Conservation (phyloP, 2,329 filamentous ascomycete genomes). For the Pseudocercospora fuligena region DNA sequence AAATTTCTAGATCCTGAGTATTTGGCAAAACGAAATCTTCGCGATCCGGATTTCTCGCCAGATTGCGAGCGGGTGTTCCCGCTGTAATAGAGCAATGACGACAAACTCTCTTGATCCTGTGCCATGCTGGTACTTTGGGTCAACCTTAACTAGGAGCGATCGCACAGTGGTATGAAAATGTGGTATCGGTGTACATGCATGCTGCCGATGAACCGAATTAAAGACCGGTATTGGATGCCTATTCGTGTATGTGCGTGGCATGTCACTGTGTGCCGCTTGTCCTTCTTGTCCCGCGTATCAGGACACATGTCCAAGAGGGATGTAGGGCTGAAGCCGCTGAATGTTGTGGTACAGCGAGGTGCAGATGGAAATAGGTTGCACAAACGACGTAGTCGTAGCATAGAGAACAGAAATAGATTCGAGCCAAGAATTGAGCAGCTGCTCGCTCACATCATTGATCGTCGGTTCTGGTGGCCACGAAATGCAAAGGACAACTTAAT, state of each 20-base stretch:
- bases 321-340: neutral
- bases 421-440: neutral
- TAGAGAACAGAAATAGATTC: neutral
- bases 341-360: neutral
- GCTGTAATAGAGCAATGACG: neutral
- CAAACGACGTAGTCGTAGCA: neutral
- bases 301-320: neutral
- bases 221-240: neutral
- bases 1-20: too few relatives aligned
- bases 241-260: too few relatives aligned
- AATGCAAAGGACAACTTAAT: neutral
- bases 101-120: constrained; percentile 2
- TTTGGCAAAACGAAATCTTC: too few relatives aligned
- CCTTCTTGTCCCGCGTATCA: too few relatives aligned
- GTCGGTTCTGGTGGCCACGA: neutral
- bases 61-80: too few relatives aligned
- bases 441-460: neutral
- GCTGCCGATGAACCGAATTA: neutral
- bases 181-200: neutral
- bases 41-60: too few relatives aligned
- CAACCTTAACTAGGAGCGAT: neutral
- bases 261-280: too few relatives aligned
- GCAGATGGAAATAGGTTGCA: neutral
- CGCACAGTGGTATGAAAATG: neutral
- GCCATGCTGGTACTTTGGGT: neutral